A percentile compares a stretch with the other conserved stretches of the same genome.
Evolutionary conservation across 169 alveolate species (phyloP).

Genomic region (Neospora caninum): DNA sequence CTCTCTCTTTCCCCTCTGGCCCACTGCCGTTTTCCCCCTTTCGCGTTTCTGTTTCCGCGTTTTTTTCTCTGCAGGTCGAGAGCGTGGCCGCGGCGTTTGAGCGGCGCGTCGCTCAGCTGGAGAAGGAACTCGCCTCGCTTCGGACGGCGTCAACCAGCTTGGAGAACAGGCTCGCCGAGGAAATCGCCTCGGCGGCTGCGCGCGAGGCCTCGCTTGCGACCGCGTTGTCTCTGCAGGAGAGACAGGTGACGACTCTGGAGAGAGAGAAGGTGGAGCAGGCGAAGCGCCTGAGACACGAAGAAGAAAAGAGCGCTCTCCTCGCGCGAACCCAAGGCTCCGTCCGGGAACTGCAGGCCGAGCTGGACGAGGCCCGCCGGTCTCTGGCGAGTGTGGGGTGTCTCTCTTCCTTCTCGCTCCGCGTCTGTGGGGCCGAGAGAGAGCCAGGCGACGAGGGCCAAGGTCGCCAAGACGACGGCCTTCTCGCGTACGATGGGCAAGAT

Average conservation of each 20-base stretch:
- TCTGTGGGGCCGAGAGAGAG: background rate
- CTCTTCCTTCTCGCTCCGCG: background rate
- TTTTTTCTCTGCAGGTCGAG: background rate
- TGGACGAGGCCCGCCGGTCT: background rate
- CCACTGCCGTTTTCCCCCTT: too few species aligned
- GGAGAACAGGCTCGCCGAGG: background rate
- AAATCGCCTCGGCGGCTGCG: background rate
- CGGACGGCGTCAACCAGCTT: background rate
- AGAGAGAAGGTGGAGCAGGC: background rate
- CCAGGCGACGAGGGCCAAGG: background rate
- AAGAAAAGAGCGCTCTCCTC: background rate
- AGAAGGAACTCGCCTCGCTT: background rate
- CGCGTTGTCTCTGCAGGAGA: background rate
- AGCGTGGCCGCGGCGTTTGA: background rate
- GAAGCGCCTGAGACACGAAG: background rate
- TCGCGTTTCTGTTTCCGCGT: background rate
- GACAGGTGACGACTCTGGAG: background rate
- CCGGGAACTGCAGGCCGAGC: background rate
- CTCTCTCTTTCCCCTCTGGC: background rate
- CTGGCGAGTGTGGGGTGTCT: background rate
- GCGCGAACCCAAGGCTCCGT: background rate
- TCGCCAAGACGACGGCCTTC: background rate
- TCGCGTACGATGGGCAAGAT: background rate
- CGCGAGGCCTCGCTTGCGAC: background rate
- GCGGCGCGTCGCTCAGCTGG: background rate